These are phyloP conservation scores for Wickerhamomyces bovis DNA, from an alignment of 805 yeast species.

Conservation along the genomic window DNA sequence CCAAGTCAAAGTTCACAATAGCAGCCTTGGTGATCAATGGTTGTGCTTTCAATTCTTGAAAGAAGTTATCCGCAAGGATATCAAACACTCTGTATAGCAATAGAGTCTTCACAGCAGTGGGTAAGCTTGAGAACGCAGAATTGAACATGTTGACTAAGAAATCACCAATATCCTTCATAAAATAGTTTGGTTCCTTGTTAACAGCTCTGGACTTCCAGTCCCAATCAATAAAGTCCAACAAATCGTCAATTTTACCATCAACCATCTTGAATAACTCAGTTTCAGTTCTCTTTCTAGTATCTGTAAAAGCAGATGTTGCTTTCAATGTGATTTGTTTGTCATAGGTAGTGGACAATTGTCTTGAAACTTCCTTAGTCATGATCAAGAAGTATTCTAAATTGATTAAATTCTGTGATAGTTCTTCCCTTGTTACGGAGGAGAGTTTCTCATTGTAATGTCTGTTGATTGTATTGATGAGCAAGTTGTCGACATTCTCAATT, in stretches of 20 bases:
- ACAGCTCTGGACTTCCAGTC: conserved; percentile 62
- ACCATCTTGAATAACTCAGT: conserved; percentile 75
- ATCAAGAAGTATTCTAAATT: conserved; percentile 81
- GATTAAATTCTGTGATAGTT: conserved; percentile 80
- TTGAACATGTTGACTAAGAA: conserved; percentile 81
- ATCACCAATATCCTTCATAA: conserved; percentile 77
- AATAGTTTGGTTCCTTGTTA: conserved; percentile 60
- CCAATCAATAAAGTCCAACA: conserved; percentile 79
- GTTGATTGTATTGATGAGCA: conserved; percentile 65
- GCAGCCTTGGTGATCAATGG: conserved; percentile 48
- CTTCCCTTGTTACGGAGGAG: conserved; percentile 76
- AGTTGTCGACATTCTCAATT: conserved; percentile 55
- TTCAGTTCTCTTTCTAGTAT: conserved; percentile 68
- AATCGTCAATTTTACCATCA: conserved; percentile 71
- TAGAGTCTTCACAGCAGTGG: conserved; percentile 67
- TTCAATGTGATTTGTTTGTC: conserved; percentile 37
- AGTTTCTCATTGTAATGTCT: conserved; percentile 54
- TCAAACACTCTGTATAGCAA: conserved; percentile 86
- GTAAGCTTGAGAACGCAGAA: conserved; percentile 77
- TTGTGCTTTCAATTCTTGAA: conserved; percentile 48
- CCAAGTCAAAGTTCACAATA: conserved; percentile 74
- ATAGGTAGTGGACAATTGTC: conserved; percentile 28
- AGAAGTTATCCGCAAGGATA: conserved; percentile 66
- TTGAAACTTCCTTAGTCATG: conserved; percentile 61
- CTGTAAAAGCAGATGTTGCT: conserved; percentile 49